phyloP scores from a whole-genome alignment of 2,329 filamentous ascomycete species.

The Ophiostoma pallidulum region DNA sequence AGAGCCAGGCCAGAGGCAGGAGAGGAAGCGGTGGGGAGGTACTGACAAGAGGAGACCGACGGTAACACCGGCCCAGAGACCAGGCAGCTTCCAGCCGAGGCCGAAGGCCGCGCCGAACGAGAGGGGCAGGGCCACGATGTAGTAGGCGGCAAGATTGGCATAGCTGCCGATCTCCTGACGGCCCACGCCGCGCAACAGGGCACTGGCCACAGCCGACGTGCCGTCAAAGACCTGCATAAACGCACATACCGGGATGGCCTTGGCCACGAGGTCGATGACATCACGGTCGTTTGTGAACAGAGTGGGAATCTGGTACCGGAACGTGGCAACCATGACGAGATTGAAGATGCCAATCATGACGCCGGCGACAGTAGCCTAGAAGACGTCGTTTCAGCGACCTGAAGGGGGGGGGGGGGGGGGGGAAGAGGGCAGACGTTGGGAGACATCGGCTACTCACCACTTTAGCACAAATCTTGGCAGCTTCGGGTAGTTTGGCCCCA shows the following conservation, averaged over 20 bases:
- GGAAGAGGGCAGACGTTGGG: background rate
- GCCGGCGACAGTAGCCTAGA: slow-evolving; percentile 50
- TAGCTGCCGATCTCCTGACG: slow-evolving; percentile 85
- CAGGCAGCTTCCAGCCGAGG: slow-evolving; percentile 64
- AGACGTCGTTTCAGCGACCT: background rate
- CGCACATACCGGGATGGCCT: slow-evolving; percentile 69
- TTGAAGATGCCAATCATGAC: slow-evolving; percentile 71
- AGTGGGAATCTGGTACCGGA: slow-evolving; percentile 64
- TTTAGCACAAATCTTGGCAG: slow-evolving; percentile 70
- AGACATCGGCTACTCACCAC: slow-evolving; percentile 43
- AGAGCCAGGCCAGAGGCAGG: no score
- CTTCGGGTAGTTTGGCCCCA: slow-evolving; percentile 70
- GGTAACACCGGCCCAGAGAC: slow-evolving; percentile 72
- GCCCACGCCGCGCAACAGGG: slow-evolving; percentile 76
- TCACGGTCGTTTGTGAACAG: slow-evolving; percentile 68
- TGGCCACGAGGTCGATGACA: slow-evolving; percentile 58
- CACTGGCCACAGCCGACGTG: slow-evolving; percentile 68
- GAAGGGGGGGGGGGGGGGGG: background rate
- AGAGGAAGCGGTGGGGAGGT: background rate
- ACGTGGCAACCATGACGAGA: slow-evolving; percentile 54
- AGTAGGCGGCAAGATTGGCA: slow-evolving; percentile 79
- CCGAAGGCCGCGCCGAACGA: slow-evolving; percentile 72
- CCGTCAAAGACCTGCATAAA: slow-evolving; percentile 87
- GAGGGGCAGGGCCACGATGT: slow-evolving; percentile 74
- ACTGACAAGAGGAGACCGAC: slow-evolving; percentile 58